A percentile compares a stretch with the other conserved stretches of the same genome.
phyloP scores from a whole-genome alignment of 345 rosid species.

The Eucalyptus regnans region DNA sequence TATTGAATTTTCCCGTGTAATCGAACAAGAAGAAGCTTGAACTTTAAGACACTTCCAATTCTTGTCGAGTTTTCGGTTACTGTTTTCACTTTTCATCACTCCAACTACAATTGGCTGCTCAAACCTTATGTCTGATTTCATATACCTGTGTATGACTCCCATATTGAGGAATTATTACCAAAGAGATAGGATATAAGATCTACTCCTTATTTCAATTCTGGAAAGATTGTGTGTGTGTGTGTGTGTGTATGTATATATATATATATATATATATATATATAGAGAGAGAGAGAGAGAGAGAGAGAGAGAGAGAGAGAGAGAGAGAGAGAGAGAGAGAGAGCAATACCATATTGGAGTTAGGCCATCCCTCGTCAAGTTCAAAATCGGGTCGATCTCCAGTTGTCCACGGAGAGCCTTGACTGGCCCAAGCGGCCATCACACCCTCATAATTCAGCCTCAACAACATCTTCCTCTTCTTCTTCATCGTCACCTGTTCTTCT shows the following conservation, averaged over 20 bases:
- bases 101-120: not conserved
- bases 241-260: too few relatives aligned
- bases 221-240: not conserved
- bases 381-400: conserved; percentile 15
- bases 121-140: not conserved
- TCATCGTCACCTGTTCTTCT: not conserved
- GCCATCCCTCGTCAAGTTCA: conserved; percentile 26
- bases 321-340: not conserved
- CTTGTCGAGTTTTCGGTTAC: not conserved
- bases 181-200: not conserved
- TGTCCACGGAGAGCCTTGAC: conserved; percentile 69
- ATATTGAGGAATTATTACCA: not conserved
- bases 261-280: too few relatives aligned
- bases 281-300: not conserved
- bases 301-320: too few relatives aligned
- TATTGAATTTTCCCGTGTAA: not conserved
- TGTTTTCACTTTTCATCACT: not conserved
- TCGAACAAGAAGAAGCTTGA: not conserved
- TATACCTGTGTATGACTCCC: not conserved
- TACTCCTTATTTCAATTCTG: not conserved
- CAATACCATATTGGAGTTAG: conserved; percentile 33
- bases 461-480: conserved; percentile 30
- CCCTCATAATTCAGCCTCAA: conserved; percentile 59
- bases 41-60: not conserved
- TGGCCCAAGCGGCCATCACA: conserved; percentile 61